Base-by-base conservation (phyloP, 2,329 filamentous ascomycete genomes). In the Colletotrichum sp. region DNA sequence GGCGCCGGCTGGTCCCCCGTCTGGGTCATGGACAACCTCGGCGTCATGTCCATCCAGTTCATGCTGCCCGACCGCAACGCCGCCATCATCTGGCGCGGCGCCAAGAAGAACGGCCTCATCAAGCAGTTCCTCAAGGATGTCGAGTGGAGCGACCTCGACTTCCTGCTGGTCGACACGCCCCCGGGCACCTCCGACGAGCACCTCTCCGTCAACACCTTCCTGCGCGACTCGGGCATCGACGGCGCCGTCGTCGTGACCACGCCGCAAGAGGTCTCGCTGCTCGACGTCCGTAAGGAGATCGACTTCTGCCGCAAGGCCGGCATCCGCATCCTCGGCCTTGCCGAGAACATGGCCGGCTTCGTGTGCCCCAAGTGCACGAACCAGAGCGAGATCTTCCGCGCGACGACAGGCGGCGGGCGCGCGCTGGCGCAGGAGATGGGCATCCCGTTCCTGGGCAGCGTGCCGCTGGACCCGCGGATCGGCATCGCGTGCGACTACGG, bases 81-180 rank as follows among this genome's bases (percentile, higher is more conserved):
- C 82, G 97, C 97, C 5, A 93, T 99, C 55, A 99, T 99, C 79
- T 99, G 97, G 97, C 91, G 97, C 67, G 97, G 97, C 0, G 94
- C 97, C 4, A 99, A 99, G 91, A 99, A 99, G 90, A 99, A 98
- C 81, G 97, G 97, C 0, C 87, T 99, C 73, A 98, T 99, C 83
- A 99, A 99, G 88, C 95, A 98, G 84, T 99, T 99, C 80, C 86
- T 99, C 68, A 98, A 98, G 87, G 98, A 99, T 82, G 97, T 99
- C 8, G 95, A 98, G 82, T 99, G 98, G 97, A 97, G 97, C 12
- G 94, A 98, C 76, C 88, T 98, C 84, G 97, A 99, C 82, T 98
- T 96, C 79, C 83, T 99, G 74, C 90, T 99, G 68, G 95, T 98
- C 13, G 97, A 99, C 84, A 99, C 97, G 2, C 97, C 98, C 1